Evolutionary conservation across 2,329 filamentous ascomycete genomes (phyloP).

Genomic region (Clarireedia hainanense): DNA sequence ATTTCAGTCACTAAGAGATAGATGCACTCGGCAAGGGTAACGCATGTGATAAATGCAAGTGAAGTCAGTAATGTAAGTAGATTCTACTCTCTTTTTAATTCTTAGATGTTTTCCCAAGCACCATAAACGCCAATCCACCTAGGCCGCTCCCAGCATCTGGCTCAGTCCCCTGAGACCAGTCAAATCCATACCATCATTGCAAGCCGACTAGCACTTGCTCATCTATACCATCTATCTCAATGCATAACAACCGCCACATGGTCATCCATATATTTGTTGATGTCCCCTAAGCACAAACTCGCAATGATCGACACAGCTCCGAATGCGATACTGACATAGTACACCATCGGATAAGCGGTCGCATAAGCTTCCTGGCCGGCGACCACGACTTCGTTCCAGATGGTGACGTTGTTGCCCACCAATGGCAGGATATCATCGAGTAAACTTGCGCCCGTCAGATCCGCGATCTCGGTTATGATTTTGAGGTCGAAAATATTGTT

Average conservation of each 20-base stretch:
- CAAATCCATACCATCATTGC: background rate
- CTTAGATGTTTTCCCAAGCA: background rate
- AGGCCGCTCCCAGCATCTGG: background rate
- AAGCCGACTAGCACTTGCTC: too few species aligned
- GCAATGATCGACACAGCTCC: slow-evolving; percentile 48
- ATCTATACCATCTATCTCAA: background rate
- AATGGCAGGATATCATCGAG: slow-evolving; percentile 44
- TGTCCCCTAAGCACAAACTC: slow-evolving; percentile 50
- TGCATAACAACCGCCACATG: slow-evolving; percentile 40
- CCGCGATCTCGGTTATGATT: slow-evolving; percentile 42
- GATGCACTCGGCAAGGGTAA: too few species aligned
- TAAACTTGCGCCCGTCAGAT: slow-evolving; percentile 44
- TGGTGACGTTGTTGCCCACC: slow-evolving; percentile 41
- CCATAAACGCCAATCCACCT: background rate
- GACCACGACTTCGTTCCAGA: slow-evolving; percentile 43
- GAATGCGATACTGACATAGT: slow-evolving; percentile 55
- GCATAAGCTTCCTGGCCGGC: slow-evolving; percentile 51
- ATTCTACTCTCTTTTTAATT: too few species aligned
- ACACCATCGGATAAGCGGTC: slow-evolving; percentile 52
- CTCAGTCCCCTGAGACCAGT: background rate
- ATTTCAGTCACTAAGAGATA: too few species aligned
- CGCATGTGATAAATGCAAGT: too few species aligned
- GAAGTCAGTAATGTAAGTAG: too few species aligned
- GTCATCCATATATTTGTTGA: slow-evolving; percentile 50
- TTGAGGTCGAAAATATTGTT: slow-evolving; percentile 27